Evolutionary conservation across 176 grass and related monocot genomes (phyloP).

Genomic region (Aegilops umbellulata): DNA sequence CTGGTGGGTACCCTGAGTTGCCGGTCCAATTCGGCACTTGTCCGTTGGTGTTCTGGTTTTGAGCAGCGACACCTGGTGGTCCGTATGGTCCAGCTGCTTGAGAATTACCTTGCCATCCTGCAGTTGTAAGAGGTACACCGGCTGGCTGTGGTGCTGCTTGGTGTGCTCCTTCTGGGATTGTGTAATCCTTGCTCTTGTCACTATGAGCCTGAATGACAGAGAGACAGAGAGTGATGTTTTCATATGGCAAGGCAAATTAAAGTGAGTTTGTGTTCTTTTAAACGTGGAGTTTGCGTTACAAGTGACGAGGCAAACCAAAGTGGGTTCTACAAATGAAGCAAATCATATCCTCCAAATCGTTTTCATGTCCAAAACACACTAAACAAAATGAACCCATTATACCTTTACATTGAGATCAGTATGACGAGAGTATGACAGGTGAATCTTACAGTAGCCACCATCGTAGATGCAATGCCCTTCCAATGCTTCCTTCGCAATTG

Average conservation of each 20-base stretch:
- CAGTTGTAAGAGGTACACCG: slow-evolving; percentile 31
- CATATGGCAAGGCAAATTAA: background rate
- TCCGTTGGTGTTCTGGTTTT: slow-evolving; percentile 21
- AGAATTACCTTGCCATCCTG: slow-evolving; percentile 56
- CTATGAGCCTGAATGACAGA: slow-evolving; percentile 68
- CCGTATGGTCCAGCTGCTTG: slow-evolving; percentile 45
- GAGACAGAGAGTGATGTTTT: background rate
- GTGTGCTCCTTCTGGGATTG: slow-evolving; percentile 50
- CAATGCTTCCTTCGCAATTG: slow-evolving; percentile 85
- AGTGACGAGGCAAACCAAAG: background rate
- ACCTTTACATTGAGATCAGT: slow-evolving; percentile 99
- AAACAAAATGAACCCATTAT: slow-evolving; percentile 55
- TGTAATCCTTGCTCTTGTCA: slow-evolving; percentile 99
- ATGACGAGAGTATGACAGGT: slow-evolving; percentile 99
- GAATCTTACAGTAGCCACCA: slow-evolving; percentile 99
- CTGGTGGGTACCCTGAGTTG: slow-evolving; percentile 43
- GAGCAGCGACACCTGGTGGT: slow-evolving; percentile 27
- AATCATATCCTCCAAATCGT: background rate
- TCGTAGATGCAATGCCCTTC: slow-evolving; percentile 99
- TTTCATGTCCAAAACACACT: slow-evolving; percentile 26
- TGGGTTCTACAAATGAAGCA: background rate
- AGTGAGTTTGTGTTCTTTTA: background rate
- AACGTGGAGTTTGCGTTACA: background rate
- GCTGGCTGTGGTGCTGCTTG: slow-evolving; percentile 44
- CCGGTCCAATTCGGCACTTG: slow-evolving; percentile 48